Evolutionary conservation across 2,329 filamentous ascomycete genomes (phyloP), one percentile per base, ranked within the genome.

Genomic region (Monosporascus sp.): DNA sequence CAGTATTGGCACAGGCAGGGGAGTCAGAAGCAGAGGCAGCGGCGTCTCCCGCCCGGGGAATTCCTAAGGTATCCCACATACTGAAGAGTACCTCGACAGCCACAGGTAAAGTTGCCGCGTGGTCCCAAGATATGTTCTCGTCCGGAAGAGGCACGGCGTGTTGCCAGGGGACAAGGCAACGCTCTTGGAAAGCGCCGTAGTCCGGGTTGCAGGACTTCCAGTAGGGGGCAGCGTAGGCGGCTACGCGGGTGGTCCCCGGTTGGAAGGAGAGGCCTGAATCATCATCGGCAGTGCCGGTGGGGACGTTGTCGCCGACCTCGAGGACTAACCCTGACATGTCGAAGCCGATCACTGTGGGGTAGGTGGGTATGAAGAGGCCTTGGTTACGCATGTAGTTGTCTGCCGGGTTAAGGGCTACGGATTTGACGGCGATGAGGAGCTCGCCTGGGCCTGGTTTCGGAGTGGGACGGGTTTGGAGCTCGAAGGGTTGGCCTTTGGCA

Each of bases 381-480:
- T 63, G 56, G 24, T 70, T 65, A n/a, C 74, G 75, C 65, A 75
- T 72, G 46, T 65, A 46, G 49, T 20, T 53, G 53, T 80, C 77
- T 49, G 75, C 68, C 2, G 77, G 76, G 55, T 80, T 80, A 38
- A 80, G 62, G 15, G 76, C 77, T 5, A 78, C 62, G 3, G 76
- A 74, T 49, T 75, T 74, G 58, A 79, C 72, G 1, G 63, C 70
- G 51, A 80, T 65, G 24, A 79, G 75, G 50, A 80, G 65, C 44
- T 80, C 76, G 31, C 60, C 61, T 18, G 73, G 72, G 0, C 75
- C 74, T 43, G 77, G 74, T 7, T 71, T 72, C 4, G 74, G 76
- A 0, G 76, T 79, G 1, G 64, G 56, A 3, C 74, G 73, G 14
- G 63, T 25, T 52, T 66, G 67, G 41, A 77, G 15, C 52, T 68